Base-by-base conservation (phyloP, 129 eudicot species). In the Arctium minus region DNA sequence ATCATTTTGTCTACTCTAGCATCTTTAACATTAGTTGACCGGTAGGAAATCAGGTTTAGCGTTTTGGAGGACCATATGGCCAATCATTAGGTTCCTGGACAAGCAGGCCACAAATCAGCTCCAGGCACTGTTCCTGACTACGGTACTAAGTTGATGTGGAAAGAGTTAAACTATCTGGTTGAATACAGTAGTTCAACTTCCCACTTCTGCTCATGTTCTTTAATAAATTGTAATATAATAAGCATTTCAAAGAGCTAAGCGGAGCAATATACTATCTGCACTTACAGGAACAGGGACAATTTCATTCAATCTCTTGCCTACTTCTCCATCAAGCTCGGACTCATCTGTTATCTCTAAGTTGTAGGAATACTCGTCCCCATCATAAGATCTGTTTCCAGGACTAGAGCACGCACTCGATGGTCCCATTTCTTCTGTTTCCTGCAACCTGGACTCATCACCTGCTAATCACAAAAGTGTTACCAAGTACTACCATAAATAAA, bases 271-370 rank as follows among this genome's bases (percentile, higher is more conserved):
- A 5, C 13, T 64, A 64, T 78, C 17, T 13, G 32, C 62, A 91
- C 97, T 94, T 90, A 92, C 98, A 77, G 96, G 98, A 85, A 94
- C 93, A 73, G 92, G 94, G 44, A 84, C 76, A 87, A 94, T 88
- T 83, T 94, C 96, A 86, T 89, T 81, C 70, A 92, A 73, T 82
- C 97, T 91, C 80, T 91, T 94, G 83, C 92, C 96, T 70, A 94
- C 92, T 94, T 94, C 98, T 73, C 97, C 98, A 87, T 94, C 98
- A 82, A 94, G 89, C 48, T 92, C 91, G 22, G 89, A 88, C 85
- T 89, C 98, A 70, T 92, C 94, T 83, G 96, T 85, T 71, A 92
- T 89, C 64, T 92, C 97, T 86, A 94, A 73, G 78, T 79, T 77
- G 72, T 88, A 83, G 2, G 87, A 86, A 73, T 82, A 86, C 12